Percentiles rank a stretch among this genome's conserved stretches.
phyloP scores from a whole-genome alignment of 352 stramenopile genomes.

The Elongisporangium prolatum region DNA sequence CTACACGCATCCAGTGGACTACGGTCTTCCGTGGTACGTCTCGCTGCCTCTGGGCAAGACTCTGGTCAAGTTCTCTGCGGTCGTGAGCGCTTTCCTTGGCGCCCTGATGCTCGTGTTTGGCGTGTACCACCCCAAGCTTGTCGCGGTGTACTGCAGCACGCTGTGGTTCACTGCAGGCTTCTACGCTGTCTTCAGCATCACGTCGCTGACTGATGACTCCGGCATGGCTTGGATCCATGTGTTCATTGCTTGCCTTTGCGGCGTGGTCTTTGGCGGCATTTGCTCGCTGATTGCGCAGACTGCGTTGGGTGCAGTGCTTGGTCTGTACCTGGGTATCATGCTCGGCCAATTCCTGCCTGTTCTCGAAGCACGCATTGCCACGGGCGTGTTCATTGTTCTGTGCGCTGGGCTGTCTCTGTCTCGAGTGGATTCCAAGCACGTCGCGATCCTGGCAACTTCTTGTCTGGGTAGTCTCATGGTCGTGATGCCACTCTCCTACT shows the following conservation, averaged over 20 bases:
- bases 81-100: slow-evolving; percentile 50
- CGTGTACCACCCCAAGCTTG: slow-evolving; percentile 40
- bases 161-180: slow-evolving; percentile 60
- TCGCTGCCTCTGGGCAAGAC: slow-evolving; percentile 45
- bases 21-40: slow-evolving; percentile 81
- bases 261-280: slow-evolving; percentile 63
- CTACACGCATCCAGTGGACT: slow-evolving; percentile 80
- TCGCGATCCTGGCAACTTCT: slow-evolving; percentile 64
- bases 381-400: slow-evolving; percentile 24
- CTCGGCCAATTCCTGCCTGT: slow-evolving; percentile 67
- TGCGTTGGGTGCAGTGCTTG: slow-evolving; percentile 59
- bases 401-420: slow-evolving; percentile 35
- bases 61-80: slow-evolving; percentile 45
- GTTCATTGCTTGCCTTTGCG: slow-evolving; percentile 62
- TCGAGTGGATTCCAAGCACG: slow-evolving; percentile 42
- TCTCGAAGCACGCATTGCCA: slow-evolving; percentile 53
- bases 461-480: slow-evolving; percentile 61
- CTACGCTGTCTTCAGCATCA: slow-evolving; percentile 63
- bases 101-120: slow-evolving; percentile 60
- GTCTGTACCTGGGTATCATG: slow-evolving; percentile 57
- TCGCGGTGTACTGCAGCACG: slow-evolving; percentile 47
- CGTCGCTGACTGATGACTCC: slow-evolving; percentile 33
- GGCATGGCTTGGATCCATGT: slow-evolving; percentile 48
- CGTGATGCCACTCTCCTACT: slow-evolving; percentile 70
- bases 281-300: slow-evolving; percentile 52